phyloP scores from a whole-genome alignment of 768 basidiomycete species.

The Nidula microcarpa region DNA sequence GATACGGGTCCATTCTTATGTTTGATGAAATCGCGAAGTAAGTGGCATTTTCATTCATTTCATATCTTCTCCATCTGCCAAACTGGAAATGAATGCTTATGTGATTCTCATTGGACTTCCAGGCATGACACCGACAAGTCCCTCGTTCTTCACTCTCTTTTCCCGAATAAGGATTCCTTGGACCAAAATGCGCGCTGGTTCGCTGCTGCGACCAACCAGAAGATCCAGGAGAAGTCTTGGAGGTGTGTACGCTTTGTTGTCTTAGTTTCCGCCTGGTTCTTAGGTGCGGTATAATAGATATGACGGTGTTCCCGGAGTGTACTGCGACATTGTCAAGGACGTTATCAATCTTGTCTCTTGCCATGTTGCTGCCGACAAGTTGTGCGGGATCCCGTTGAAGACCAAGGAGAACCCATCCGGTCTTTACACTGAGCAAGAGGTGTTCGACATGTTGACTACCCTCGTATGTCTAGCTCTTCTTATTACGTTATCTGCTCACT shows the following conservation, averaged over 20 bases:
- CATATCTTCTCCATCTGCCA: neutral
- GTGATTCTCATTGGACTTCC: neutral
- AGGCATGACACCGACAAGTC: slow-evolving; percentile 30
- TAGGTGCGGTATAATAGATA: slow-evolving; percentile 11
- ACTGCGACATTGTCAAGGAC: slow-evolving; percentile 43
- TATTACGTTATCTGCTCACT: neutral
- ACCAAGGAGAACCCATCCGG: slow-evolving; percentile 40
- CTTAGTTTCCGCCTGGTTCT: neutral
- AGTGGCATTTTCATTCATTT: slow-evolving; percentile 3
- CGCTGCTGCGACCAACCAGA: slow-evolving; percentile 16
- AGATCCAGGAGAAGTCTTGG: slow-evolving; percentile 24
- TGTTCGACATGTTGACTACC: slow-evolving; percentile 38
- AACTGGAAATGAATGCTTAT: no score
- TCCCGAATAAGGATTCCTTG: slow-evolving; percentile 27
- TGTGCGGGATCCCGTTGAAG: slow-evolving; percentile 43
- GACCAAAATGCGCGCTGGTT: slow-evolving; percentile 24
- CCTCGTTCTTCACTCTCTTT: slow-evolving; percentile 27
- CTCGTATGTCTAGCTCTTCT: slow-evolving; percentile 19
- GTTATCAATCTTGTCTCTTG: slow-evolving; percentile 41
- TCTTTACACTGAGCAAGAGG: slow-evolving; percentile 40
- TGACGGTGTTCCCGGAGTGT: slow-evolving; percentile 25
- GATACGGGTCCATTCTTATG: slow-evolving; percentile 36
- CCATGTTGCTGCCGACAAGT: slow-evolving; percentile 28
- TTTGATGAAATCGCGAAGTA: slow-evolving; percentile 31
- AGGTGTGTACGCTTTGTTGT: neutral